Conservation (phyloP, 2,329 filamentous ascomycete genomes). For the Mollisiaceae sp. region DNA sequence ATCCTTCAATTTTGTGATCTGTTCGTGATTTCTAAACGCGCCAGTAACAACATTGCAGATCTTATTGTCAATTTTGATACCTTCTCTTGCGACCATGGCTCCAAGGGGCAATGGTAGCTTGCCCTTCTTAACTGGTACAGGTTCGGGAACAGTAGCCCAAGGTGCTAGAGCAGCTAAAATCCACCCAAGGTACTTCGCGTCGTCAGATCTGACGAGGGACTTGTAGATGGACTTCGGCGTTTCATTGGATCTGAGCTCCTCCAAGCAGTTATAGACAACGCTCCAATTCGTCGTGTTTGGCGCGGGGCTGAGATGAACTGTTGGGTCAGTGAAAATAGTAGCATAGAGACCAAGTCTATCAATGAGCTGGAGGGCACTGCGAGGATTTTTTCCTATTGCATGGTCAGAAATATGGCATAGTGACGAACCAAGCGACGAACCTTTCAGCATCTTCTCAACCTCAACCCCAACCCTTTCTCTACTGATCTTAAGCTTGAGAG, state of each 20-base stretch:
- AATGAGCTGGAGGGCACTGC: constrained; percentile 66
- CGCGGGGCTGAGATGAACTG: constrained; percentile 52
- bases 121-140: constrained; percentile 45
- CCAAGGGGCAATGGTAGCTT: constrained; percentile 64
- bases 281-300: constrained; percentile 67
- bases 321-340: constrained; percentile 75
- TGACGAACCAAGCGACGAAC: constrained; percentile 46
- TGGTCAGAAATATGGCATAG: constrained; percentile 28
- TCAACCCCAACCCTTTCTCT: constrained; percentile 88
- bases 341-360: constrained; percentile 70
- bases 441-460: constrained; percentile 87
- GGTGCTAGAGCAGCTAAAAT: constrained; percentile 75
- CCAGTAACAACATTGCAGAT: constrained; percentile 70
- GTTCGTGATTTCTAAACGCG: constrained; percentile 63
- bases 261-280: constrained; percentile 67
- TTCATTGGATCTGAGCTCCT: constrained; percentile 52
- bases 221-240: constrained; percentile 55
- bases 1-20: constrained; percentile 68
- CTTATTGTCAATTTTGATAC: constrained; percentile 80
- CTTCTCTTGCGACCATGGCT: constrained; percentile 72
- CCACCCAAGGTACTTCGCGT: constrained; percentile 78
- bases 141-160: constrained; percentile 63
- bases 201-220: constrained; percentile 63
- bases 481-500: constrained; percentile 87
- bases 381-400: constrained; percentile 59